Evolutionary conservation across 164 flowering plant genomes (phyloP).

Genomic region (Chimonanthus salicifolius): DNA sequence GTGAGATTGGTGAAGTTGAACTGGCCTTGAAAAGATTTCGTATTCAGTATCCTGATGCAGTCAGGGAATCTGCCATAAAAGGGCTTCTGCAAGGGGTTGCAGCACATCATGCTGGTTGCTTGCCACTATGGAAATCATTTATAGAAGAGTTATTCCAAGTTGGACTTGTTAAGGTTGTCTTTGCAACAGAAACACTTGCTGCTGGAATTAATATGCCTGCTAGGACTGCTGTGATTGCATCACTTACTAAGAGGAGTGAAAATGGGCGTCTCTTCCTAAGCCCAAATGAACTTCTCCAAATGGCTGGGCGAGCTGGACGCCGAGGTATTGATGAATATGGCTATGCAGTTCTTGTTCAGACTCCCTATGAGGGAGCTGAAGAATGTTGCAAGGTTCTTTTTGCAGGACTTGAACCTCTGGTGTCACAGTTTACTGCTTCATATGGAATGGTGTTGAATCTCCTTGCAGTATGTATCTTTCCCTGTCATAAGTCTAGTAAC

Average conservation of each 20-base stretch:
- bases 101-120: constrained; percentile 97
- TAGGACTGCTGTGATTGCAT: constrained; percentile 81
- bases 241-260: constrained; percentile 74
- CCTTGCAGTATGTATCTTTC: constrained; percentile 51
- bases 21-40: constrained; percentile 80
- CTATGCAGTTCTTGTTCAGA: constrained; percentile 82
- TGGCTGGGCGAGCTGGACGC: constrained; percentile 99
- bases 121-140: constrained; percentile 95
- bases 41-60: constrained; percentile 80
- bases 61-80: constrained; percentile 69
- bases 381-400: constrained; percentile 92
- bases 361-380: constrained; percentile 91
- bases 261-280: constrained; percentile 60
- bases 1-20: constrained; percentile 75
- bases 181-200: constrained; percentile 97
- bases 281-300: constrained; percentile 86
- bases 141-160: constrained; percentile 78
- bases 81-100: constrained; percentile 87
- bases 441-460: constrained; percentile 99
- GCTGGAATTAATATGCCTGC: constrained; percentile 99
- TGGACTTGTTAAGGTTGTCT: constrained; percentile 90
- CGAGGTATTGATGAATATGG: constrained; percentile 89
- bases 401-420: constrained; percentile 84
- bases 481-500: background rate
- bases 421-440: constrained; percentile 94